phyloP scores from a whole-genome alignment of 352 stramenopile species.

The Pythium graminicola region DNA sequence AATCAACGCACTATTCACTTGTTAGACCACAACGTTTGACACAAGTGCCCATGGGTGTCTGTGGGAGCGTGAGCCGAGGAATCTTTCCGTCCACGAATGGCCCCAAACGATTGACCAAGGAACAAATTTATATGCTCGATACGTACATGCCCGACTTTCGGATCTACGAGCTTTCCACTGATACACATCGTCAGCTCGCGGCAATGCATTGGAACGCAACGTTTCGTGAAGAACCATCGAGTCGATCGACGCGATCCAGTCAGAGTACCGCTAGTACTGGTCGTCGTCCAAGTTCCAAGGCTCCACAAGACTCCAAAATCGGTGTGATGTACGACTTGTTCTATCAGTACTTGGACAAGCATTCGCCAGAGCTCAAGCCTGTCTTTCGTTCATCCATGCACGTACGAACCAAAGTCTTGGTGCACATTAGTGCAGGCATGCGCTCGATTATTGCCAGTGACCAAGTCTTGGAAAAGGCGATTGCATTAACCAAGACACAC shows the following conservation, averaged over 20 bases:
- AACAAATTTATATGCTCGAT: slow-evolving; percentile 27
- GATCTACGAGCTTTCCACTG: slow-evolving; percentile 33
- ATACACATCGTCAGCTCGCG: slow-evolving; percentile 27
- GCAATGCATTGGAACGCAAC: slow-evolving; percentile 32
- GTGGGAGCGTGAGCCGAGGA: too few species aligned
- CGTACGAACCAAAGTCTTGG: slow-evolving; percentile 77
- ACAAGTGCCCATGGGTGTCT: too few species aligned
- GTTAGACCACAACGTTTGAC: too few species aligned
- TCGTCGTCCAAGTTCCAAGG: slow-evolving; percentile 4
- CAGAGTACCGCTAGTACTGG: background rate
- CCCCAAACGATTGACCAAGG: slow-evolving; percentile 18
- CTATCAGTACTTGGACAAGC: slow-evolving; percentile 38
- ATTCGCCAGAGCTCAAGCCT: slow-evolving; percentile 37
- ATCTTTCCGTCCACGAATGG: too few species aligned
- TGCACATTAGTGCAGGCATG: slow-evolving; percentile 80
- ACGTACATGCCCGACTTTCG: slow-evolving; percentile 35
- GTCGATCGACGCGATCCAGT: background rate
- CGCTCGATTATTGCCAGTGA: slow-evolving; percentile 30
- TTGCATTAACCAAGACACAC: slow-evolving; percentile 58
- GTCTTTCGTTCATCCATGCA: slow-evolving; percentile 44
- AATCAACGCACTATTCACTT: too few species aligned
- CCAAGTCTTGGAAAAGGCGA: slow-evolving; percentile 65
- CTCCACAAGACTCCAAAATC: slow-evolving; percentile 19
- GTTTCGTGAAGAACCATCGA: slow-evolving; percentile 25
- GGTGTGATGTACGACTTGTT: slow-evolving; percentile 42